Conservation (phyloP, 169 alveolate species). For the Eimeria tenella region DNA sequence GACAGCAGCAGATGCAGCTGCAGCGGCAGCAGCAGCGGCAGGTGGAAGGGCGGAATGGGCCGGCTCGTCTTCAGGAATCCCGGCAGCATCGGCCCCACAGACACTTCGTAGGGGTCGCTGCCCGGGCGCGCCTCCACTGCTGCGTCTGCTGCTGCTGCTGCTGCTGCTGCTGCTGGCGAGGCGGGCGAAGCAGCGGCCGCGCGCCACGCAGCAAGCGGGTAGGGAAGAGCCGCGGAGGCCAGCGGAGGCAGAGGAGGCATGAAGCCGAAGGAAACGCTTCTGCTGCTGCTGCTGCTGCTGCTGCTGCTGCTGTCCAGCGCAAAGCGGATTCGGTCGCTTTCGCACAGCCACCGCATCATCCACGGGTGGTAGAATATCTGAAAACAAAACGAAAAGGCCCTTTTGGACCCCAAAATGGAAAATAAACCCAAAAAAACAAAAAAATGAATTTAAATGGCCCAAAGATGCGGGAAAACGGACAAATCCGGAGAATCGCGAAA, state of each 20-base stretch:
- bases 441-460: background rate
- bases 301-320: background rate
- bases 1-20: conserved; percentile 66
- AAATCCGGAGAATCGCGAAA: background rate
- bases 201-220: background rate
- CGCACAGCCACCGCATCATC: conserved; percentile 64
- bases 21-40: conserved; percentile 69
- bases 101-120: background rate
- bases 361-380: conserved; percentile 51
- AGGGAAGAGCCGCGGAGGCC: background rate
- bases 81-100: background rate
- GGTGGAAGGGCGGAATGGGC: conserved; percentile 45
- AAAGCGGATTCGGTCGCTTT: background rate
- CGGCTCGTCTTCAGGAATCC: background rate
- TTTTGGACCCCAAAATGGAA: too few relatives aligned
- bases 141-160: background rate
- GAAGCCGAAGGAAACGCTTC: background rate
- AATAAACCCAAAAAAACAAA: too few relatives aligned
- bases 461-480: background rate
- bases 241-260: conserved; percentile 69
- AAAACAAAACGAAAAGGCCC: background rate
- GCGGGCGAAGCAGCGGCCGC: background rate
- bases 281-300: background rate
- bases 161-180: conserved; percentile 29
- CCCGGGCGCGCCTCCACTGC: background rate